Conservation (phyloP, 768 basidiomycete genomes). For the Lenzites betulinus region DNA sequence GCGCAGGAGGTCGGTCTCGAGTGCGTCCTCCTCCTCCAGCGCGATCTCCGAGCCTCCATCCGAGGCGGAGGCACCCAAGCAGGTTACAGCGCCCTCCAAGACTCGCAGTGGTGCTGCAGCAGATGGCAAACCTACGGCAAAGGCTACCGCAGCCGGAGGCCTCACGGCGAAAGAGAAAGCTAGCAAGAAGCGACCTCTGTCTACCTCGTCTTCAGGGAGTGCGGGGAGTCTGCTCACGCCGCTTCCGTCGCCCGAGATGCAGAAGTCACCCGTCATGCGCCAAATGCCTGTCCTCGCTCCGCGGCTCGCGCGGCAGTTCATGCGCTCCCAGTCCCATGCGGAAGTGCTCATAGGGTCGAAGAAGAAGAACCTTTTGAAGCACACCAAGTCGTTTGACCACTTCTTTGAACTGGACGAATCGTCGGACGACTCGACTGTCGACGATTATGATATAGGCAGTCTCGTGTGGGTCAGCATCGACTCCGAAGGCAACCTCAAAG, state of each 20-base stretch:
- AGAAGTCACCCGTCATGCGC: neutral
- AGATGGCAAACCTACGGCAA: neutral
- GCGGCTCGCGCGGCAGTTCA: slow-evolving; percentile 16
- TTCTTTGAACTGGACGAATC: slow-evolving; percentile 8
- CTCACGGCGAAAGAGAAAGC: neutral
- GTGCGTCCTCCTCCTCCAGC: neutral
- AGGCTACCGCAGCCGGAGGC: neutral
- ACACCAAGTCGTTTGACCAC: slow-evolving; percentile 10
- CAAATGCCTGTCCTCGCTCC: slow-evolving; percentile 8
- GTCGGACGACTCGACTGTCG: slow-evolving; percentile 11
- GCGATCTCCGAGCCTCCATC: neutral
- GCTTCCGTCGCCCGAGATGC: slow-evolving; percentile 11
- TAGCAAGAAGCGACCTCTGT: slow-evolving; percentile 15
- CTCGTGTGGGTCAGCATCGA: slow-evolving; percentile 31
- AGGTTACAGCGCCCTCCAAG: neutral
- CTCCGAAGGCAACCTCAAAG: slow-evolving; percentile 16
- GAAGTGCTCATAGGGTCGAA: neutral
- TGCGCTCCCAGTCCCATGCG: slow-evolving; percentile 13
- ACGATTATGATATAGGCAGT: slow-evolving; percentile 16
- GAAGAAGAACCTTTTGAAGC: neutral
- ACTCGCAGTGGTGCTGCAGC: neutral
- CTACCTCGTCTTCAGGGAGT: neutral
- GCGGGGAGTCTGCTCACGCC: slow-evolving; percentile 12
- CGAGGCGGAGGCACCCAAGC: neutral
- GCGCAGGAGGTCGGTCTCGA: neutral